Evolutionary conservation across 2,329 filamentous ascomycete species (phyloP).

Genomic region (Chaetomium sp.): DNA sequence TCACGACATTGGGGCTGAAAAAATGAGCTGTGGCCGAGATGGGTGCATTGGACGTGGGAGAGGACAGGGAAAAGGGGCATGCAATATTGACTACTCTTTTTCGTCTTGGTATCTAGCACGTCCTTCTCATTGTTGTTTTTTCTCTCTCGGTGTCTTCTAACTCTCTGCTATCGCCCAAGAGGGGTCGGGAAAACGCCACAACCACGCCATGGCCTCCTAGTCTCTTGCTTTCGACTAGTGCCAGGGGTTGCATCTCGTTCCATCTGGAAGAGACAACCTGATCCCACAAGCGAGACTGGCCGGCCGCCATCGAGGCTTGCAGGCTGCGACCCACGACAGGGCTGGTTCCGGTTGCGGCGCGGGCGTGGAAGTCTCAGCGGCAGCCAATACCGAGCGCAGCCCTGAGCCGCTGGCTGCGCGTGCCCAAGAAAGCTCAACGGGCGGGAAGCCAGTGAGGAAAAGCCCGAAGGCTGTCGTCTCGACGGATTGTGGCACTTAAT

Average conservation of each 20-base stretch:
- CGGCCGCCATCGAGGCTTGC: not conserved
- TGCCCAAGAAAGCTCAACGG: conserved; percentile 16
- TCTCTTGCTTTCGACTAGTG: not conserved
- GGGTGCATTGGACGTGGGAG: not conserved
- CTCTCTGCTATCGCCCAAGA: not conserved
- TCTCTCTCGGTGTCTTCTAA: not conserved
- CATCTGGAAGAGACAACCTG: not conserved
- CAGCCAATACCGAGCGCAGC: conserved; percentile 19
- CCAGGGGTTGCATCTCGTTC: not conserved
- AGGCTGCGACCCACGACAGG: not conserved
- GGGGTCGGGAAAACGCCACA: conserved; percentile 6
- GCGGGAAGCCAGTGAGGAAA: not conserved
- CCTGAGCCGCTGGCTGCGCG: conserved; percentile 6
- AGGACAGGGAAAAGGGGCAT: not conserved
- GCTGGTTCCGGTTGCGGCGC: conserved; percentile 12
- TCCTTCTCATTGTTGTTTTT: not conserved
- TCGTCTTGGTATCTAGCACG: not conserved
- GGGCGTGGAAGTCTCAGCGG: not conserved
- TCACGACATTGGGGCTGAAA: conserved; percentile 9
- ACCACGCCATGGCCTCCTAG: conserved; percentile 2
- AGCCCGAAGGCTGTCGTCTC: not conserved
- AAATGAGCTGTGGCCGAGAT: not conserved
- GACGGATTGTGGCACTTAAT: conserved; percentile 13
- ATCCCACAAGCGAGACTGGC: conserved; percentile 8
- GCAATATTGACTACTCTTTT: not conserved